Conservation (phyloP, 805 yeast genomes). For the Lachancea cidri region DNA sequence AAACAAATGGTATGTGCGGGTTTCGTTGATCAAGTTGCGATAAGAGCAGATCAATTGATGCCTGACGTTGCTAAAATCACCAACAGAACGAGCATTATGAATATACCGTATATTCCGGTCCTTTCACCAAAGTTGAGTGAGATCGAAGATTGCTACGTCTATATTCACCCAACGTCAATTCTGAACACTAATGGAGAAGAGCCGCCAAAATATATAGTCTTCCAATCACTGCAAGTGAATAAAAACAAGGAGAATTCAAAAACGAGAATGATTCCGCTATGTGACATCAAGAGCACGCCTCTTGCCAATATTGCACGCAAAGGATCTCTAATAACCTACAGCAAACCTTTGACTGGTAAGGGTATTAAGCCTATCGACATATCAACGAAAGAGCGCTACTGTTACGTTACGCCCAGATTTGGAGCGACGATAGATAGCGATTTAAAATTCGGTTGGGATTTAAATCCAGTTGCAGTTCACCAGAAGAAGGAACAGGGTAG, state of each 20-base stretch:
- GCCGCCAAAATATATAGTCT: constrained; percentile 80
- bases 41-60: constrained; percentile 66
- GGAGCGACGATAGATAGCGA: constrained; percentile 84
- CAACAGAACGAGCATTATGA: constrained; percentile 51
- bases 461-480: constrained; percentile 71
- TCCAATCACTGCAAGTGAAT: constrained; percentile 58
- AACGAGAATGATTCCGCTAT: constrained; percentile 66
- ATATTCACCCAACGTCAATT: constrained; percentile 75
- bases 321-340: constrained; percentile 70
- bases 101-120: constrained; percentile 61
- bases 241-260: constrained; percentile 43
- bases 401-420: constrained; percentile 85
- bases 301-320: constrained; percentile 70
- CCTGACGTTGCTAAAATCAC: constrained; percentile 57
- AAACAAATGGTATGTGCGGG: constrained; percentile 94
- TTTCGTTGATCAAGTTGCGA: constrained; percentile 83
- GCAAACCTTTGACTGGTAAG: constrained; percentile 80
- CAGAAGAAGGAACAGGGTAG: constrained; percentile 63
- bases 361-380: constrained; percentile 78
- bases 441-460: constrained; percentile 79
- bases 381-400: constrained; percentile 64
- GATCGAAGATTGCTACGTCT: constrained; percentile 52
- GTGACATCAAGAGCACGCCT: constrained; percentile 69
- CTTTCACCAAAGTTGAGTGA: constrained; percentile 35
- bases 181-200: constrained; percentile 51